Evolutionary conservation across 202 grass and related monocot species (phyloP).

Genomic region (Miscanthus sacchariflorus): DNA sequence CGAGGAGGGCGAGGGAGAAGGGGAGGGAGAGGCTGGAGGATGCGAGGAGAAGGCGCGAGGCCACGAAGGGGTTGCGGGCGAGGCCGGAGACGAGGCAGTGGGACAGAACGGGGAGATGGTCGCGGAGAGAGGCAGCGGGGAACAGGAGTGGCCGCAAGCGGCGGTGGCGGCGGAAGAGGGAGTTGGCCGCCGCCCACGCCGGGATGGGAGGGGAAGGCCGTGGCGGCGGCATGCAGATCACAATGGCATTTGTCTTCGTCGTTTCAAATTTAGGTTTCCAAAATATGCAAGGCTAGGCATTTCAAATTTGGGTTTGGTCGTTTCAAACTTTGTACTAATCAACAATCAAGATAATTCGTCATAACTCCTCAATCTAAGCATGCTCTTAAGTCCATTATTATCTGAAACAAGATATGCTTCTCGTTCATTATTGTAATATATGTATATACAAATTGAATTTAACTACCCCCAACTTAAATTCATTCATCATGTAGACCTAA

Average conservation of each 20-base stretch:
- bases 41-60: slow-evolving; percentile 58
- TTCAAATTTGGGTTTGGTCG: too few relatives aligned
- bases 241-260: neutral
- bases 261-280: neutral
- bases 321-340: too few relatives aligned
- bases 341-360: neutral
- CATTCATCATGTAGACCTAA: neutral
- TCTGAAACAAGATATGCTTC: neutral
- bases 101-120: slow-evolving; percentile 50
- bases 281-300: too few relatives aligned
- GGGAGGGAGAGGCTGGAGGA: slow-evolving; percentile 44
- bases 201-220: slow-evolving; percentile 25
- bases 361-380: neutral
- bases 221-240: slow-evolving; percentile 7
- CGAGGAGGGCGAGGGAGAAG: slow-evolving; percentile 49
- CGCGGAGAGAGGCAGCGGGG: slow-evolving; percentile 1
- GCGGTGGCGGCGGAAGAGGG: slow-evolving; percentile 58
- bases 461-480: neutral
- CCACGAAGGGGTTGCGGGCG: slow-evolving; percentile 64
- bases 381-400: neutral
- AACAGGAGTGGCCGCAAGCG: slow-evolving; percentile 51
- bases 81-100: slow-evolving; percentile 72
- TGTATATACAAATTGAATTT: slow-evolving; percentile 13
- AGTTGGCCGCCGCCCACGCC: slow-evolving; percentile 56
- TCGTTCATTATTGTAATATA: neutral